Conservation (phyloP, 2,329 filamentous ascomycete genomes). For the Bipolaris zeicola region DNA sequence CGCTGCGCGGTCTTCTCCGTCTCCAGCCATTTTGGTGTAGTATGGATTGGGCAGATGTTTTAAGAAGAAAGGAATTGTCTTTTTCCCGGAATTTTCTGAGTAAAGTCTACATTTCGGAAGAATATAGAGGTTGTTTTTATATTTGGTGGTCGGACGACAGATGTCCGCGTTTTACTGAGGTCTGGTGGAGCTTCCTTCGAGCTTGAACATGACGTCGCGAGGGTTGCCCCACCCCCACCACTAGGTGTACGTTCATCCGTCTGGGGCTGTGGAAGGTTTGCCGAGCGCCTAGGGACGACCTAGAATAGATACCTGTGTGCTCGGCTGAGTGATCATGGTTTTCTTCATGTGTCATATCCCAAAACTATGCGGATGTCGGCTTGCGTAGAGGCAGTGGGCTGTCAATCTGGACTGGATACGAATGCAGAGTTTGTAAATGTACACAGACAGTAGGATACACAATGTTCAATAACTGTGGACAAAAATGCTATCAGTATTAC, state of each 20-base stretch:
- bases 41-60: background rate
- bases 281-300: background rate
- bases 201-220: constrained; percentile 20
- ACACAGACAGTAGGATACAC: background rate
- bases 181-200: constrained; percentile 11
- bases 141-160: constrained; percentile 19
- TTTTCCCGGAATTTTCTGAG: background rate
- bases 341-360: too few relatives aligned
- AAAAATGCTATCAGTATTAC: background rate
- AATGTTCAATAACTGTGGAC: background rate
- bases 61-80: too few relatives aligned
- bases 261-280: constrained; percentile 1
- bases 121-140: background rate
- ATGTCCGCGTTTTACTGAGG: constrained; percentile 13
- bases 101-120: too few relatives aligned
- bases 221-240: constrained; percentile 21
- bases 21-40: constrained; percentile 38
- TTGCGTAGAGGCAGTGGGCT: too few relatives aligned
- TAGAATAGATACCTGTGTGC: background rate
- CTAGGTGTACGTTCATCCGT: constrained; percentile 3
- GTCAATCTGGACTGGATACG: background rate
- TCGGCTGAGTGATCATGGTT: background rate
- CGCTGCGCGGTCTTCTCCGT: constrained; percentile 49
- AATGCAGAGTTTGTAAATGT: background rate
- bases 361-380: too few relatives aligned